Base-by-base conservation (phyloP, 768 basidiomycete species). In the Chiua virens region DNA sequence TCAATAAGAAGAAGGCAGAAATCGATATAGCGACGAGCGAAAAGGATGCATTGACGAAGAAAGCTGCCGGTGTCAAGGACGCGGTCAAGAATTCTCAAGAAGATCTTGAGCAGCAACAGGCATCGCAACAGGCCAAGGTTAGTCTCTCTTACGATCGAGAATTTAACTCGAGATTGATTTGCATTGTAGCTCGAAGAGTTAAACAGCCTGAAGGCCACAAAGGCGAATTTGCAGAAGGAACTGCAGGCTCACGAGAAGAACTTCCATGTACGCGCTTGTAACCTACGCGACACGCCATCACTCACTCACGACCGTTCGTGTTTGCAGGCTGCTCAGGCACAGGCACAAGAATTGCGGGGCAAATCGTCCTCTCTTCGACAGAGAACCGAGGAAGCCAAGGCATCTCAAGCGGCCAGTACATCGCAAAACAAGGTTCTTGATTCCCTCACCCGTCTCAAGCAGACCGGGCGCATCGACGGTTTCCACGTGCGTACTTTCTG, bases 1-100 rank as follows among this genome's bases (percentile, higher is more conserved):
- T 98, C 71, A 89, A 92, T 61, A 73, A 91, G 66, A n/a, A n/a
- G n/a, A 80, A 90, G 61, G 86, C 89, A 0, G 83, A 83, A 45
- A 77, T 97, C 47, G 89, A 93, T 57, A 82, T 98, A 17, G 92
- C 92, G 1, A 77, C 77, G 9, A 88, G 91, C 53, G 94, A 99
- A 72, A 82, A 89, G 15, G 88, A 93, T 55, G 79, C 89, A 11
- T 73, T 98, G 20, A 73, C 75, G 2, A 84, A 85, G 71, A 94
- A 90, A 59, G 91, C 87, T 0, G 79, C 86, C 25, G 79, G 75
- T 0, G 74, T 76, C 18, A 72, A 76, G 60, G 65, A 71, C 9
- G 75, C 77, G 8, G 70, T 79, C 32, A 69, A 75, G 46, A 77
- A 80, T 44, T 83, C 85, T 0, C 71, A 73, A 32, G 71, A 65